phyloP scores from a whole-genome alignment of 345 rosid genomes.

The Cardamine occulta region DNA sequence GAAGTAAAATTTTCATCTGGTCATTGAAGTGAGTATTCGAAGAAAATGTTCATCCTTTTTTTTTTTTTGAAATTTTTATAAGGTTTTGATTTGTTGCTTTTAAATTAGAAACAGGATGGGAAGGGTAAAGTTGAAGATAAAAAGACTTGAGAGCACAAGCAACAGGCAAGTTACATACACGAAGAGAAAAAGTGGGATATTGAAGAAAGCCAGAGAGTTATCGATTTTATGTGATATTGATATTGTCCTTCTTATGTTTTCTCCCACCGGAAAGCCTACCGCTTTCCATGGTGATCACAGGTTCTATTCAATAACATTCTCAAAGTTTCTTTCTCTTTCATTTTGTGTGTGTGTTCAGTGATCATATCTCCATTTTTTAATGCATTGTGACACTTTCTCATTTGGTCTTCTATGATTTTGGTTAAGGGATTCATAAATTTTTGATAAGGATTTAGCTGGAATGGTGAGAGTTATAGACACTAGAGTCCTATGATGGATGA shows the following conservation, averaged over 20 bases:
- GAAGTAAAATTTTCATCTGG: too few relatives aligned
- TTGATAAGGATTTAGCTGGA: constrained; percentile 13
- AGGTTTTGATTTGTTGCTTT: constrained; percentile 3
- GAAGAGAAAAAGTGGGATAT: constrained; percentile 76
- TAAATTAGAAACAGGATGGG: constrained; percentile 59
- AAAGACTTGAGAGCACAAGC: constrained; percentile 75
- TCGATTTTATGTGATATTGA: constrained; percentile 86
- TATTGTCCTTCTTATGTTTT: constrained; percentile 84
- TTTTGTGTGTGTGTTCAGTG: background rate
- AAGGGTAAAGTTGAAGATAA: constrained; percentile 86
- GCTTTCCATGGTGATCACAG: constrained; percentile 76
- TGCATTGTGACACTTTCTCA: background rate
- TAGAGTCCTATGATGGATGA: background rate
- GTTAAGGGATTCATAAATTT: constrained; percentile 1
- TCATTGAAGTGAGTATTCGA: constrained; percentile 33
- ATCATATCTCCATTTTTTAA: background rate
- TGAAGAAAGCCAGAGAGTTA: constrained; percentile 91
- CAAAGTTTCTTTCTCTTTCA: background rate
- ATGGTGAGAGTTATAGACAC: constrained; percentile 12
- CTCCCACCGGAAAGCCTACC: constrained; percentile 79
- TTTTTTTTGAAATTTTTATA: background rate
- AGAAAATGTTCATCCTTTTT: constrained; percentile 2
- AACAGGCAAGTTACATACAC: constrained; percentile 84
- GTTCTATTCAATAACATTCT: constrained; percentile 35
- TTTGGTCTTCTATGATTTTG: background rate